Evolutionary conservation across 768 basidiomycete genomes (phyloP), one percentile per base, ranked within the genome.

Genomic region (Psilocybe sp.): DNA sequence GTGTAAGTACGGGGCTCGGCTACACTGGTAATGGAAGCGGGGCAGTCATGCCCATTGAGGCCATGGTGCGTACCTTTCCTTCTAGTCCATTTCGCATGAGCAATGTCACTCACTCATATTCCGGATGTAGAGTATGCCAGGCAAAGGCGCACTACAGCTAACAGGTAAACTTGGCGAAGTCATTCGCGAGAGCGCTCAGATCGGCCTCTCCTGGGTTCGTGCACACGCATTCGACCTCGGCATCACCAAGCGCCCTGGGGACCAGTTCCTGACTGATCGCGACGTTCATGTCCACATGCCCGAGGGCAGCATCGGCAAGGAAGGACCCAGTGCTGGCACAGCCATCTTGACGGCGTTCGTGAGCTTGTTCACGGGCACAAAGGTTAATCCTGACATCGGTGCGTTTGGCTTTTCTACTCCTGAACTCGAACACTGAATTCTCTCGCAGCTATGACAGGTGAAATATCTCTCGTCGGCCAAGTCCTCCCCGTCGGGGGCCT

Each of bases 111-210:
- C 13, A 39, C 1, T 31, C 20, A n/a, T n/a, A n/a, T 23, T 13
- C 7, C 23, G 3, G 23, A 7, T 45, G n/a, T 64, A 94, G 92
- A 85, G 85, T 44, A 98, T 97, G 93, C 95, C 96, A 19, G 97
- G 97, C 2, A 96, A 96, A 65, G 96, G 96, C 11, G 79, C 78
- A 13, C 75, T 99, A 2, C 93, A 94, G 58, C 72, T 98, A 7
- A 98, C 97, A 0, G 97, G 97, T 35, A 98, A 98, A 70, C 85
- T 99, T 4, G 96, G 96, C 39, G 97, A 99, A 60, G 97, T 98
- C 52, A 98, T 99, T 65, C 81, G 92, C 34, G 97, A 98, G 70
- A 92, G 89, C 54, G 94, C 95, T 1, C 92, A 97, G 65, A 97
- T 99, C 55, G 92, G 88, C 4, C 69, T 98, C 52, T 89, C 88